Conservation (phyloP, 192 early-diverging fungal species). For the Phlyctochytrium bullatum region DNA sequence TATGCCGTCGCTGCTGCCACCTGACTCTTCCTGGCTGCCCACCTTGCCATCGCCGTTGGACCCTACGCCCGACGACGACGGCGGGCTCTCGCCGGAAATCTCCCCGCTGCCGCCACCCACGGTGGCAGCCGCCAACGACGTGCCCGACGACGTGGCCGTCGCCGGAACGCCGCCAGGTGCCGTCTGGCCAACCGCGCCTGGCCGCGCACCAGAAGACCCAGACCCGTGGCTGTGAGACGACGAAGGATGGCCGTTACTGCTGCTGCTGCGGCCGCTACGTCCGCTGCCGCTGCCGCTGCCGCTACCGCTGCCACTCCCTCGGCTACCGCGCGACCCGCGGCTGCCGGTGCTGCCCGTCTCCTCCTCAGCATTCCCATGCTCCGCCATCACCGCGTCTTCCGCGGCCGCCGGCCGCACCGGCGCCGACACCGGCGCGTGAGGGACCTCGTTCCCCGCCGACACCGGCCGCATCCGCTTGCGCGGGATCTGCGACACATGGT, state of each 20-base stretch:
- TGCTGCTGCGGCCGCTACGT: neutral
- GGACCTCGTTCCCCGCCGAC: too few relatives aligned
- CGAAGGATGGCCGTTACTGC: neutral
- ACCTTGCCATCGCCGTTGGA: neutral
- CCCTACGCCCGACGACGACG: neutral
- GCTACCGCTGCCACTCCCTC: neutral
- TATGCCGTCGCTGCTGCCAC: neutral
- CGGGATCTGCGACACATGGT: neutral
- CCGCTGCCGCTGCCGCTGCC: neutral
- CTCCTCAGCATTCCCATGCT: conserved; percentile 1
- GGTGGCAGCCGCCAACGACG: neutral
- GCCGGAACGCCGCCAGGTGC: neutral
- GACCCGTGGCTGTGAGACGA: too few relatives aligned
- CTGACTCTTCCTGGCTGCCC: neutral
- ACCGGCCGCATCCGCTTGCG: neutral
- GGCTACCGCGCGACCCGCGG: neutral
- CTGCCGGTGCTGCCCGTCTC: neutral
- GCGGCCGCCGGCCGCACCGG: neutral
- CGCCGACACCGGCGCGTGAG: too few relatives aligned
- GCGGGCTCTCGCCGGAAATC: neutral
- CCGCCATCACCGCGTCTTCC: neutral
- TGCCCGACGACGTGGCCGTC: neutral
- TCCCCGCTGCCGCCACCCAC: neutral
- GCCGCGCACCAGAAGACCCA: neutral
- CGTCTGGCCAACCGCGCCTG: neutral